phyloP scores from a whole-genome alignment of 306 rosid species.

The Citrullus colocynthis region DNA sequence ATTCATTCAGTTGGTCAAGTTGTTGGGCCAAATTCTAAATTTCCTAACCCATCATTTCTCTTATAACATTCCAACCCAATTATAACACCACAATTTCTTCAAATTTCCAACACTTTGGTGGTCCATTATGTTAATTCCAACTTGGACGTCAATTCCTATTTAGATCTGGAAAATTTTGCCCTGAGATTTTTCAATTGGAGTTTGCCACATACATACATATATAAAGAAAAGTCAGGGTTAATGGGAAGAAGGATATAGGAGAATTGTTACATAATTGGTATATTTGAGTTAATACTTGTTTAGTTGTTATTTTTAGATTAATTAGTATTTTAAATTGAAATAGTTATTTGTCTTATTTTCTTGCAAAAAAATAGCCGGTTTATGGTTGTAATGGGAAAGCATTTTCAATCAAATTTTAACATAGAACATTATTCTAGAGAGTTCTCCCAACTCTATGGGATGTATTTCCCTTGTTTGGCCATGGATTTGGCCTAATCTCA shows the following conservation, averaged over 20 bases:
- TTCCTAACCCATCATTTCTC: neutral
- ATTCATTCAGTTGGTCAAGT: neutral
- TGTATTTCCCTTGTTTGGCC: neutral
- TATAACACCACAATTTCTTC: neutral
- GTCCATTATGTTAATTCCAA: neutral
- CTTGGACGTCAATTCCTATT: neutral
- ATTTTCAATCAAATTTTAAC: no score
- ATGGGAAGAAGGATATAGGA: neutral
- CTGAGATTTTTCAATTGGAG: neutral
- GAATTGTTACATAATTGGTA: no score
- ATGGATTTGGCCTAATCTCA: neutral
- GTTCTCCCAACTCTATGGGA: neutral
- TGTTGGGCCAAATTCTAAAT: neutral
- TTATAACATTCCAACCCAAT: neutral
- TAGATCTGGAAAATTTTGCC: neutral
- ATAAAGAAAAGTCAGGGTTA: neutral
- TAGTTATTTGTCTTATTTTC: neutral
- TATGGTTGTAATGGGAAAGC: neutral
- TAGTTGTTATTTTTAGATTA: neutral
- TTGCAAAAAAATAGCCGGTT: neutral
- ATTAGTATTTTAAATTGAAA: no score
- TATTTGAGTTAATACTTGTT: neutral
- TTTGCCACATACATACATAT: no score
- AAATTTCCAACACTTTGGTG: neutral
- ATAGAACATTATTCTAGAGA: neutral